Evolutionary conservation across 306 rosid species (phyloP), one percentile per base, ranked within the genome.

Genomic region (Medicago lupulina): DNA sequence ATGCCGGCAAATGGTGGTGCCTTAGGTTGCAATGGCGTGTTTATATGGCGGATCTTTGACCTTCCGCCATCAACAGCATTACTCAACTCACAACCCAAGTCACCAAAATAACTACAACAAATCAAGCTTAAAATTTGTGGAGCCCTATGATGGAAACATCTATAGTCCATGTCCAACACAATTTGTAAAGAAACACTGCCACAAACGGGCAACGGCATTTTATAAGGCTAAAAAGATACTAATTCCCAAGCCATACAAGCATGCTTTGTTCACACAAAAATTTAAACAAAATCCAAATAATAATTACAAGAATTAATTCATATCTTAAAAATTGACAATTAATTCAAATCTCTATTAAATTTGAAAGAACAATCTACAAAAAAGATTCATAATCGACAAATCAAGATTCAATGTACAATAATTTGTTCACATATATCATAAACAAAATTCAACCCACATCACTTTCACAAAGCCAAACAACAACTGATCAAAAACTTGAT

Each of bases 361-460:
- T 14, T 10, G 13, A 65, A 76, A 63, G 16, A 72, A 72, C 34
- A 66, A 31, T 34, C 71, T 40, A 61, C 34, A 51, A 0, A 71
- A 77, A 71, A 77, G 44, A 71, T 15, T 50, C 19, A 36, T 13
- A 19, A 55, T 71, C 40, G 47, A 46, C 3, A 7, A 76, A 6
- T 54, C 47, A 60, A 13, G 15, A 44, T 21, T 21, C 19, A 7
- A 71, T 68, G 34, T 16, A 38, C 15, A 51, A 46, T 36, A 7
- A 18, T n/a, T 36, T 18, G 63, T 67, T 67, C 17, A 10, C 70
- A 43, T n/a, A 57, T 28, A 14, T 10, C 17, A 66, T 9, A 64
- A 64, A 28, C 50, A 28, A 76, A 74, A 67, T 71, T 71, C 79
- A 67, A 75, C 28, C 76, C 83, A 40, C 71, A 80, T 31, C 70